Conservation (phyloP, 2,329 filamentous ascomycete species). For the Arthrobotrys sphaeroides region DNA sequence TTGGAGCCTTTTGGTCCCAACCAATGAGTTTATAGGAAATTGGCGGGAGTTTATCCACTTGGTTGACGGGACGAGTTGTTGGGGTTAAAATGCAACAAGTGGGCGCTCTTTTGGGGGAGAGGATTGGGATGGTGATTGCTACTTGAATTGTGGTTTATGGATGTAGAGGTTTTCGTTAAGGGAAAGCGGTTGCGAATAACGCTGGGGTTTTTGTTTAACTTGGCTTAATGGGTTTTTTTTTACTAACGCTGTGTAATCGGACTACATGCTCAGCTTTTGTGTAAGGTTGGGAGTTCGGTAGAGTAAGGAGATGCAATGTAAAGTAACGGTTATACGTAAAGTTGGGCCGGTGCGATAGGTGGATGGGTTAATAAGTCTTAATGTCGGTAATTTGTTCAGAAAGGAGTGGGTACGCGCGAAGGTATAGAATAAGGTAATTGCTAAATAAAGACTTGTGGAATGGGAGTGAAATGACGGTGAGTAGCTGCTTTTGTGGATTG, state of each 20-base stretch:
- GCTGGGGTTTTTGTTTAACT: neutral
- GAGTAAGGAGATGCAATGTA: neutral
- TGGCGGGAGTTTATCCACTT: neutral
- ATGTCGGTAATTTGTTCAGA: too few relatives aligned
- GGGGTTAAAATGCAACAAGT: constrained; percentile 8
- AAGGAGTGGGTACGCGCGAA: neutral
- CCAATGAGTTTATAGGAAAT: constrained; percentile 13
- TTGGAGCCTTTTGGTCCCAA: constrained; percentile 1
- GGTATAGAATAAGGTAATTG: neutral
- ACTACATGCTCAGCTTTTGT: neutral
- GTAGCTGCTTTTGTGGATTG: neutral
- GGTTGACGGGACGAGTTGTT: neutral
- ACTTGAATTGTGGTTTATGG: neutral
- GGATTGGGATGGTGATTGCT: neutral
- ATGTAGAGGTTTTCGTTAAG: neutral
- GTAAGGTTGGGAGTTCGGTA: constrained; percentile 12
- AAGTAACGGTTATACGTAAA: constrained; percentile 10
- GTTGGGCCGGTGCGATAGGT: neutral
- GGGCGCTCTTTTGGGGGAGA: neutral
- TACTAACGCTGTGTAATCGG: neutral
- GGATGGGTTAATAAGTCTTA: too few relatives aligned
- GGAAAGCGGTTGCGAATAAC: neutral
- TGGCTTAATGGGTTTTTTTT: neutral
- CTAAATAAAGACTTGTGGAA: too few relatives aligned
- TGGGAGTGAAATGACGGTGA: too few relatives aligned